Base-by-base conservation (phyloP, 1,284 basidiomycete genomes). In the Xerocomus cyaneibrunnescens region DNA sequence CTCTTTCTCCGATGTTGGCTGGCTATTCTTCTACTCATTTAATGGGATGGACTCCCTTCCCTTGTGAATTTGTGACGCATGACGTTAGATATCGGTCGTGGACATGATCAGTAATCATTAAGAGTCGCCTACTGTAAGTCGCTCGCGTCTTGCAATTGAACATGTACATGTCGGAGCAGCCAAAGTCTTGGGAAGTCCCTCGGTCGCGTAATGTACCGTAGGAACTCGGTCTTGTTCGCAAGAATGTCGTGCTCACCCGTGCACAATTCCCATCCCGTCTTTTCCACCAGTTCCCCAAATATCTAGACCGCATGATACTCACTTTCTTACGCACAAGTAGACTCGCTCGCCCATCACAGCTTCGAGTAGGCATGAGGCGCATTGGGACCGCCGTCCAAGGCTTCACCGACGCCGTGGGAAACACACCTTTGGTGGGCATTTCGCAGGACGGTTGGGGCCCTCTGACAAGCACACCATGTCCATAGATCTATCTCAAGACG, bases 391-490 rank as follows among this genome's bases (percentile, higher is more conserved):
- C 68, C 28, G 89, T 89, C 28, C 76, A 89, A 50, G 93, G 95
- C 43, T 94, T 98, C 72, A 84, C 84, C 22, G 94, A 90, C 19
- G 89, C 94, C 13, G 79, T 98, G 52, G 95, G 96, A 59, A 95
- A 95, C 74, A 99, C 96, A 2, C 96, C 96, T 48, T 76, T 98
- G 45, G 94, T 94, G 50, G 62, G 87, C 73, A 21, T 32, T 37
- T 30, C 10, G 28, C n/a, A n/a, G n/a, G n/a, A 12, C 31, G 36
- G n/a, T 28, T 19, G 13, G 46, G 28, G 17, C 17, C 23, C 46
- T 43, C 50, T 57, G 42, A 56, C 44, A 9, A n/a, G 27, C 28
- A 22, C 19, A 16, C 27, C 14, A 22, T 35, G 16, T 14, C 2
- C 60, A 14, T 19, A 96, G 93, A 94, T 97, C 57, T 83, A 87